A percentile compares a stretch with the other conserved stretches of the same genome.
Conservation (phyloP, 495 filamentous ascomycete genomes). For the Bacidia rubella region DNA sequence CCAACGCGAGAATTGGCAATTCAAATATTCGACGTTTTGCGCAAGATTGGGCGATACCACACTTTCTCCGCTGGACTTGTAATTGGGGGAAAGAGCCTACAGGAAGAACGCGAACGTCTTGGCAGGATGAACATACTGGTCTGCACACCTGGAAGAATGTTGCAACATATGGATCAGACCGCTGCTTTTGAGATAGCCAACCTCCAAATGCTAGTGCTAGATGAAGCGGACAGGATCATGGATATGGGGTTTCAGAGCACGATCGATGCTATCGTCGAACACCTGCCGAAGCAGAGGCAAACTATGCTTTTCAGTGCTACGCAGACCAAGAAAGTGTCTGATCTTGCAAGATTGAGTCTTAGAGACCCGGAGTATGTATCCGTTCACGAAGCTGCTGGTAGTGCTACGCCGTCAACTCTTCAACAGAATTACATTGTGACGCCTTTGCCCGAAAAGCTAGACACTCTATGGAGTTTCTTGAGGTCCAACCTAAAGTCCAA, state of each 20-base stretch:
- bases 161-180: slow-evolving; percentile 94
- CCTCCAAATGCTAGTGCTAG: slow-evolving; percentile 82
- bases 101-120: slow-evolving; percentile 76
- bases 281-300: slow-evolving; percentile 75
- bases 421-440: slow-evolving; percentile 86
- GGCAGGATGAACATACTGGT: slow-evolving; percentile 96
- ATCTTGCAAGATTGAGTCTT: slow-evolving; percentile 77
- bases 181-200: slow-evolving; percentile 80
- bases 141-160: slow-evolving; percentile 85
- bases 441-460: slow-evolving; percentile 72
- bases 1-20: slow-evolving; percentile 91
- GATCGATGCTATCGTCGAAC: slow-evolving; percentile 86
- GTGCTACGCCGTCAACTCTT: slow-evolving; percentile 71
- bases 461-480: slow-evolving; percentile 86
- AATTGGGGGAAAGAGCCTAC: slow-evolving; percentile 84
- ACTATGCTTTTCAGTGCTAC: slow-evolving; percentile 93
- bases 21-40: slow-evolving; percentile 92
- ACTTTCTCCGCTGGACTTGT: slow-evolving; percentile 85
- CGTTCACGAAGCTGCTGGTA: slow-evolving; percentile 68
- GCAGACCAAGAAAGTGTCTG: slow-evolving; percentile 85
- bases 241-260: slow-evolving; percentile 94
- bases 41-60: slow-evolving; percentile 81
- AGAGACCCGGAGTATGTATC: slow-evolving; percentile 89
- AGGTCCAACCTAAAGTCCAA: slow-evolving; percentile 78
- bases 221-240: slow-evolving; percentile 93